Percentiles rank a stretch among this genome's conserved stretches.
phyloP scores from a whole-genome alignment of 768 basidiomycete genomes.

The Leucocoprinus birnbaumii region DNA sequence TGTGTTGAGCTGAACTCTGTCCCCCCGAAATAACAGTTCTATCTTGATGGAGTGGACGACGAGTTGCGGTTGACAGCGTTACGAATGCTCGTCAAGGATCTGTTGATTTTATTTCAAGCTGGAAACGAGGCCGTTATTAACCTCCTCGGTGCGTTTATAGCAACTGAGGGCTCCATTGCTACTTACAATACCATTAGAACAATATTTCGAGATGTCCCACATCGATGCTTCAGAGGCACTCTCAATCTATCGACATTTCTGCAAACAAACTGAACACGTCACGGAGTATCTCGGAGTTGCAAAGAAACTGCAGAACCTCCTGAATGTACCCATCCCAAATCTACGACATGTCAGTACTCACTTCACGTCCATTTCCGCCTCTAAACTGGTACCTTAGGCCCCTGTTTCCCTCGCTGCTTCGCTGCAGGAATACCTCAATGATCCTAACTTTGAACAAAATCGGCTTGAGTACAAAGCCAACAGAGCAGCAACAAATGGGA shows the following conservation, averaged over 20 bases:
- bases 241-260: conserved; percentile 89
- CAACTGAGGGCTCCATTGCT: conserved; percentile 5
- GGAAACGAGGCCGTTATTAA: conserved; percentile 94
- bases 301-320: conserved; percentile 86
- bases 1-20: neutral
- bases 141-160: conserved; percentile 60
- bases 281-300: conserved; percentile 93
- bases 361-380: neutral
- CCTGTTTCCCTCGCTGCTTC: conserved; percentile 93
- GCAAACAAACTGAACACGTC: conserved; percentile 88
- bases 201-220: conserved; percentile 98
- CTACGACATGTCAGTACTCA: conserved; percentile 71
- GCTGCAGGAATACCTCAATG: conserved; percentile 92
- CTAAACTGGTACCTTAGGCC: conserved; percentile 51
- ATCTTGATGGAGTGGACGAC: conserved; percentile 89
- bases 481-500: conserved; percentile 58
- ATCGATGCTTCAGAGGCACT: conserved; percentile 87
- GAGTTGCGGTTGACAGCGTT: conserved; percentile 86
- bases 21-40: conserved; percentile 66
- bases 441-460: conserved; percentile 97
- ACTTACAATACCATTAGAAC: conserved; percentile 51
- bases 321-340: conserved; percentile 93
- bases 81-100: conserved; percentile 93
- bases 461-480: conserved; percentile 87
- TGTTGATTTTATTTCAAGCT: conserved; percentile 92